These are phyloP conservation scores for Takashimella tepidaria DNA, from an alignment of 1,284 basidiomycete species.

Conservation along the genomic window DNA sequence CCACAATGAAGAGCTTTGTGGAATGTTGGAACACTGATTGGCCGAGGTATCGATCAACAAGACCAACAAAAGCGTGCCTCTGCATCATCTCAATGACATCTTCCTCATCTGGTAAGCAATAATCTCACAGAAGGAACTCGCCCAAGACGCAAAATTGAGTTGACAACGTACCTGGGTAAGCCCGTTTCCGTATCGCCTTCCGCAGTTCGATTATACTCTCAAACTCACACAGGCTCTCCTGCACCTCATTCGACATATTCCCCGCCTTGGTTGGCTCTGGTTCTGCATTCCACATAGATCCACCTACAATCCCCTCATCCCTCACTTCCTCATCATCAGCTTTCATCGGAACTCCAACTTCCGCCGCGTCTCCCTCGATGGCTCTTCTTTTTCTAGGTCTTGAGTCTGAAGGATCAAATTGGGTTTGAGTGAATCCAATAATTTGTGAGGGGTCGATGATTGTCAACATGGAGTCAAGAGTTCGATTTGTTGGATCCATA, in stretches of 20 bases:
- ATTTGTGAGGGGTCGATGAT: conserved; percentile 34
- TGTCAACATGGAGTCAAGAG: conserved; percentile 86
- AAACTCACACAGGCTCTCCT: conserved; percentile 72
- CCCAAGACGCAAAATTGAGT: too few relatives aligned
- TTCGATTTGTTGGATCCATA: conserved; percentile 79
- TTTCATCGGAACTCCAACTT: conserved; percentile 5
- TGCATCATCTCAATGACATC: conserved; percentile 77
- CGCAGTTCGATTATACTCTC: conserved; percentile 73
- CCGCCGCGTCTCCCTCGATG: conserved; percentile 24
- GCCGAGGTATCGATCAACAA: conserved; percentile 71
- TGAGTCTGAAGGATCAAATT: conserved; percentile 8
- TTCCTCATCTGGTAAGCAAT: conserved; percentile 37
- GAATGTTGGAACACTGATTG: conserved; percentile 81
- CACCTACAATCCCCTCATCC: conserved; percentile 5
- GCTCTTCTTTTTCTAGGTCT: conserved; percentile 29
- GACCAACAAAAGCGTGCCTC: conserved; percentile 87
- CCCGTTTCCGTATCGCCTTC: conserved; percentile 55
- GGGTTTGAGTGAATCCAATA: conserved; percentile 14
- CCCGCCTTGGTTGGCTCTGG: conserved; percentile 11
- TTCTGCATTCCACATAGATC: conserved; percentile 14
- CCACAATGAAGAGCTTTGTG: conserved; percentile 83
- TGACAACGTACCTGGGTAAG: conserved; percentile 62
- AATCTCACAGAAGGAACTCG: background rate
- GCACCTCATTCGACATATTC: conserved; percentile 56
- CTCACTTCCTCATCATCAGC: conserved; percentile 23